These are phyloP conservation scores for Aspergillus versicolor DNA, from an alignment of 2,329 filamentous ascomycete species.

Conservation along the genomic window DNA sequence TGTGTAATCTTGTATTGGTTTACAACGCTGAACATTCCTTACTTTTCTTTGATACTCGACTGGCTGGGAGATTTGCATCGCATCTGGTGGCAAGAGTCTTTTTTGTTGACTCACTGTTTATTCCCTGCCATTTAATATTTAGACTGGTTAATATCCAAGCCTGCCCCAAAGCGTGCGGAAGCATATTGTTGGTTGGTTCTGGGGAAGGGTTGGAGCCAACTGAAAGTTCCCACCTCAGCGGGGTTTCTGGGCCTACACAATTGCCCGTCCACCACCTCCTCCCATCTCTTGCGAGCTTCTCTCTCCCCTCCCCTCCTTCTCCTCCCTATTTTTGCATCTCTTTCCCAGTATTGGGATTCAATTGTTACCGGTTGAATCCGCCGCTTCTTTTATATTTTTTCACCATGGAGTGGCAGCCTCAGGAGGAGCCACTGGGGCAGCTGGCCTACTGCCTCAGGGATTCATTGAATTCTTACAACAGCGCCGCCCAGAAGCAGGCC, in stretches of 20 bases:
- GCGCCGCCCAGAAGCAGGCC: conserved; percentile 79
- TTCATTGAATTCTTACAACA: conserved; percentile 82
- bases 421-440: conserved; percentile 82
- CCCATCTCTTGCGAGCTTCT: conserved; percentile 8
- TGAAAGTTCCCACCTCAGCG: conserved; percentile 18
- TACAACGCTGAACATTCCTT: conserved; percentile 1
- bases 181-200: conserved; percentile 10
- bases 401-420: conserved; percentile 87
- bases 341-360: conserved; percentile 8
- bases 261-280: conserved; percentile 2
- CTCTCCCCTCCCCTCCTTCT: conserved; percentile 5
- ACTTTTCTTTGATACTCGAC: neutral
- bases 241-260: conserved; percentile 24
- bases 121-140: neutral
- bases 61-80: neutral
- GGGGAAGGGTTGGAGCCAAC: conserved; percentile 16
- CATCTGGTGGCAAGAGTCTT: neutral
- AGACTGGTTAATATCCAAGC: neutral
- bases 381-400: conserved; percentile 6
- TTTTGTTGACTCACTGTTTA: neutral
- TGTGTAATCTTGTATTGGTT: neutral
- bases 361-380: conserved; percentile 8
- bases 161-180: neutral
- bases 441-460: conserved; percentile 86
- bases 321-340: conserved; percentile 9